Evolutionary conservation across 1,284 basidiomycete genomes (phyloP), one percentile per base, ranked within the genome.

Genomic region (Neonothopanus nambi): DNA sequence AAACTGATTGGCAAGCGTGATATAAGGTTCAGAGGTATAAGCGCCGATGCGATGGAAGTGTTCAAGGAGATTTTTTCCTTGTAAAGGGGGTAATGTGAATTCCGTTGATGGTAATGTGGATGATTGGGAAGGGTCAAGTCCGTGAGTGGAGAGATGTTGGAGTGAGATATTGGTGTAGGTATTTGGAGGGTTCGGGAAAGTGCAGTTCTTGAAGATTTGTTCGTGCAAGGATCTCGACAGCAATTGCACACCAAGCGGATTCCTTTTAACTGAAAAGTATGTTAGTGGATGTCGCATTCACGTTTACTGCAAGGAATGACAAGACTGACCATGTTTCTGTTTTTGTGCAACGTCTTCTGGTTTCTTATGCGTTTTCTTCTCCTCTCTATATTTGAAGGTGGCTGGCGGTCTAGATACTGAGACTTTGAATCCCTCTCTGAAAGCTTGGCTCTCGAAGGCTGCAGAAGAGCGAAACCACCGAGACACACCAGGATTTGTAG

Each of bases 221-320:
- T 75, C 66, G 68, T 96, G 94, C 15, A 98, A 72, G 24, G 76
- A 73, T 5, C 84, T 79, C 3, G 94, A 92, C 28, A 99, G 83
- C 47, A 98, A 82, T 67, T 99, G 95, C 2, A 98, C 95, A 17
- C 95, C 95, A 30, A 95, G 79, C 59, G 91, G 83, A 65, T 97
- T 98, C 49, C 93, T 82, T 66, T 85, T 84, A 50, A 77, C 81
- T 85, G 50, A 21, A 48, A 30, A 26, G 26, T 47, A 47, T 36
- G 41, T 41, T 11, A 30, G 15, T 39, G 8, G 36, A 40, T n/a
- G n/a, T n/a, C n/a, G 24, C n/a, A 24, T 15, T 18, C 28, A 20
- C n/a, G 39, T 20, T 18, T 28, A 35, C n/a, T 12, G 24, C 39
- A 30, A 18, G 36, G 15, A 17, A n/a, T n/a, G n/a, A n/a, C n/a